A percentile compares a stretch with the other conserved stretches of the same genome.
Conservation (phyloP, 73 alveolate genomes). For the Halteria grandinella region DNA sequence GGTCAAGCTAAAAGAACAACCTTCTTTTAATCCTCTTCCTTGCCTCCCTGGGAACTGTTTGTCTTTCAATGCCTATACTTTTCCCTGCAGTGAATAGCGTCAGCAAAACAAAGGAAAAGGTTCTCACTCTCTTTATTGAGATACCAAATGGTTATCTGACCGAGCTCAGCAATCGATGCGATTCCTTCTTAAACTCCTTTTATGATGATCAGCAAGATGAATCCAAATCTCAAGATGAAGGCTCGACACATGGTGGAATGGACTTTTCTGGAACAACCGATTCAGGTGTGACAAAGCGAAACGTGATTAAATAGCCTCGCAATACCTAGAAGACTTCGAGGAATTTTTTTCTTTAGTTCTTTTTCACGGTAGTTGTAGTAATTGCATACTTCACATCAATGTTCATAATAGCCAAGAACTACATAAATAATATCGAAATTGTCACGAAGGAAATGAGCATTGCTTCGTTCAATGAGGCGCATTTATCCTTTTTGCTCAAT, state of each 20-base stretch:
- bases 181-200: conserved; percentile 13
- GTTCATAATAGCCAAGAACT: conserved; percentile 17
- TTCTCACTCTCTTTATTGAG: conserved; percentile 40
- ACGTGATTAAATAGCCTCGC: conserved; percentile 27
- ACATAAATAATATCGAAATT: conserved; percentile 14
- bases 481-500: conserved; percentile 27
- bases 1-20: conserved; percentile 28
- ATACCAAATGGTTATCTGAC: conserved; percentile 27
- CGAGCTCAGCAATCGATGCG: conserved; percentile 31
- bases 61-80: conserved; percentile 10
- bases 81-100: conserved; percentile 50
- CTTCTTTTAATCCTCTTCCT: conserved; percentile 28
- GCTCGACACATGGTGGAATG: background rate
- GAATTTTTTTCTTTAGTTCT: conserved; percentile 44
- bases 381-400: conserved; percentile 27
- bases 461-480: conserved; percentile 15
- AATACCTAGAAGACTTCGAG: conserved; percentile 33
- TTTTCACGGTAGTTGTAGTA: conserved; percentile 18
- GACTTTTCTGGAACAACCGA: background rate
- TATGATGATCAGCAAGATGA: conserved; percentile 55
- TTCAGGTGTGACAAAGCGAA: conserved; percentile 7
- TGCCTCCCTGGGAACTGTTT: conserved; percentile 23
- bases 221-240: conserved; percentile 37
- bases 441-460: conserved; percentile 40
- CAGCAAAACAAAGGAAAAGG: conserved; percentile 23